Evolutionary conservation across 2,329 filamentous ascomycete genomes (phyloP), one percentile per base, ranked within the genome.

Genomic region (Herpotrichia juniperi): DNA sequence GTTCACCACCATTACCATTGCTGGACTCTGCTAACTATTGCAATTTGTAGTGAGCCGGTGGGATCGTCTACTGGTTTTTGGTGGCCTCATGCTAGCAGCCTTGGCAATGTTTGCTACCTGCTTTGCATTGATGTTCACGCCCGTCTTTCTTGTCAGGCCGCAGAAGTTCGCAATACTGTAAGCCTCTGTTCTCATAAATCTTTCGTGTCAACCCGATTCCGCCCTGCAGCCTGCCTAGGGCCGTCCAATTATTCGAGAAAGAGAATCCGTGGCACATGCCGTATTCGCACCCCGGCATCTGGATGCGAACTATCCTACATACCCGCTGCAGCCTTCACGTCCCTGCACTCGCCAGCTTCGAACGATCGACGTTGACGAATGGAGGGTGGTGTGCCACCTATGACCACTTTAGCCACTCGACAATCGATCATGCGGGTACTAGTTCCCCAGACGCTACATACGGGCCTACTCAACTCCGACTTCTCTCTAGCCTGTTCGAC

Each of bases 21-120:
- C 55, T 44, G 59, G 71, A 12, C 61, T 59, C 58, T 56, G 62
- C 69, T 74, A 59, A 74, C 68, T 53, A 48, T 47, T 64, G 46
- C 48, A 51, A 58, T 24, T 53, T 31, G 48, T 77, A 97, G 94
- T 99, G 80, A 96, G 91, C 79, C 86, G 93, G 78, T 97, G 93
- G 94, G 94, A 99, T 78, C 90, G 93, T 51, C 79, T 97, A 71
- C 82, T 99, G 73, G 85, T 97, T 67, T 99, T 99, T 76, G 88
- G 85, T 60, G 91, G 88, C 69, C 96, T 93, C 79, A 96, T 96
- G 76, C 76, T 96, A 64, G 92, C 89, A 56, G 92, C 94, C 58
- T 81, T 91, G 59, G 91, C 90, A 62, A 93, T 96, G 80, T 97
- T 99, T 80, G 86, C 96, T 73, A 86, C 96, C 66, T 93, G 90